Evolutionary conservation across 164 flowering plant species (phyloP), one percentile per base, ranked within the genome.

Genomic region (Cinnamomum micranthum): DNA sequence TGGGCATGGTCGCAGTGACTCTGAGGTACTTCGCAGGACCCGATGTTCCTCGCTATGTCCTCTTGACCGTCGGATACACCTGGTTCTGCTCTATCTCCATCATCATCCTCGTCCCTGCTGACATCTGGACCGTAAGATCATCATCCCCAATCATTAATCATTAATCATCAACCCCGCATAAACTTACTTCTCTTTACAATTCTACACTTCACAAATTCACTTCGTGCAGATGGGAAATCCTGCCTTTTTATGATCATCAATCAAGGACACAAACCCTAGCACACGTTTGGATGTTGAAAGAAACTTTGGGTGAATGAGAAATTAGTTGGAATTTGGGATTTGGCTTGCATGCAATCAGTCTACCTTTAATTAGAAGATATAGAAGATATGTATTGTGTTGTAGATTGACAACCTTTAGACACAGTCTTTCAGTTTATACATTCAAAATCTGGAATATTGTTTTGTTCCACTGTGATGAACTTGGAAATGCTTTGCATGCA

Each of bases 101-200:
- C 80, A 92, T 96, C 89, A 90, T 94, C 83, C 94, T 96, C 81
- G 97, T 94, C 77, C 99, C 99, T 58, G 97, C 99, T 77, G 99
- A 96, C 78, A 94, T 96, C 70, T 96, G 97, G 97, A 84, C 92
- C 83, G 99, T 96, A 86, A 41, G 5, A 11, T 20, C 60, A 31
- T 41, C 47, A 1, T 41, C 11, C 11, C 35, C 35, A 31, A 31
- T 31, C 35, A 31, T 31, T 31, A 31, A 0, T 31, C 6, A 31
- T 31, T 31, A 31, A 31, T 31, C 6, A 31, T 31, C 35, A 11
- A 4, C 14, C 59, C 60, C 41, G 20, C 12, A 25, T 52, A 52
- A 52, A 28, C 71, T 28, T 50, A 4, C 6, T 27, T n/a, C 31
- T 14, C 17, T 67, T 65, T 24, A 0, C 35, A 31, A 31, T 13